Evolutionary conservation across 1,139 yeast species (phyloP), one percentile per base, ranked within the genome.

Genomic region (Hyphopichia burtonii): DNA sequence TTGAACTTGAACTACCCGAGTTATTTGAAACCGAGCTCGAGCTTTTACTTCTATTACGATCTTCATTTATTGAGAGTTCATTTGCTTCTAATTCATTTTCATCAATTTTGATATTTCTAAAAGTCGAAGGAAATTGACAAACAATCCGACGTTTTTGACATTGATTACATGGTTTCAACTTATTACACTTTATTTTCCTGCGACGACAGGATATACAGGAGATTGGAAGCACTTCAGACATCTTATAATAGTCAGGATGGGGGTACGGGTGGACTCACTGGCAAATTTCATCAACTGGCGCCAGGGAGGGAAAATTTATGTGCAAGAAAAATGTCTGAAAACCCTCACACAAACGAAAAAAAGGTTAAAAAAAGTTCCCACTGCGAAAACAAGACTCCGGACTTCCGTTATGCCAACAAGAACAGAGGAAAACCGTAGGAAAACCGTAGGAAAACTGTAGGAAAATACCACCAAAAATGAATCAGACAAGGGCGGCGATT

Each of bases 201-300:
- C 69, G 61, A 30, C 76, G 58, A 46, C 76, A 70, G 11, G 73
- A 66, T n/a, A 68, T 55, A 47, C 76, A 70, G 2, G 74, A 68
- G 17, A 70, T 70, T 19, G 75, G 75, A 30, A 64, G 56, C 12
- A 54, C 50, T 41, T 68, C 74, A 7, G 61, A 32, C 66, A 63
- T 65, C 5, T 11, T 30, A 14, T n/a, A n/a, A n/a, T n/a, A n/a
- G n/a, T n/a, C n/a, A n/a, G n/a, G n/a, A n/a, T n/a, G n/a, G n/a
- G n/a, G n/a, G n/a, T 25, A 25, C 28, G 28, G 28, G 11, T 5
- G 28, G n/a, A n/a, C n/a, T n/a, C n/a, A n/a, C n/a, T n/a, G n/a
- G n/a, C n/a, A n/a, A n/a, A n/a, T n/a, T n/a, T n/a, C n/a, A n/a
- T n/a, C n/a, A n/a, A n/a, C n/a, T n/a, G n/a, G n/a, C n/a, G n/a